A percentile compares a stretch with the other conserved stretches of the same genome.
Conservation (phyloP, 345 rosid genomes). For the Clausena lansium region DNA sequence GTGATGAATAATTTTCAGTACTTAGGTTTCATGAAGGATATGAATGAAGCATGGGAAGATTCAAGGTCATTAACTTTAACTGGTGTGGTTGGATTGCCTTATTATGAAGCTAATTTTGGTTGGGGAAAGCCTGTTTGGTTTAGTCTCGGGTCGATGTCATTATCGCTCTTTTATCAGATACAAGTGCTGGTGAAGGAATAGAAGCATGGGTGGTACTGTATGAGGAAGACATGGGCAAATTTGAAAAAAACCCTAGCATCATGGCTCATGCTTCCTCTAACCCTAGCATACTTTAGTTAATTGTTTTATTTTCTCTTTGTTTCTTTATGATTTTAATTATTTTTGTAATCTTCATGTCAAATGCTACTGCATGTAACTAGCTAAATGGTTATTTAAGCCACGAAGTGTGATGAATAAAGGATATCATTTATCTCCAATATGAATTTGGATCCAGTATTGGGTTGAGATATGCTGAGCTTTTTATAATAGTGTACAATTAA, state of each 20-base stretch:
- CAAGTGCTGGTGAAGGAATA: constrained; percentile 22
- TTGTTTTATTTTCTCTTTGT: too few species aligned
- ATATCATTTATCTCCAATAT: too few species aligned
- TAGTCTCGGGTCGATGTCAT: neutral
- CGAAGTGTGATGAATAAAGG: too few species aligned
- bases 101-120: constrained; percentile 28
- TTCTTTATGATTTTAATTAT: too few species aligned
- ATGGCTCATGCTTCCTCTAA: constrained; percentile 23
- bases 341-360: too few species aligned
- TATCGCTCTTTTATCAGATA: constrained; percentile 7
- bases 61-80: neutral
- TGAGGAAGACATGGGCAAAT: constrained; percentile 19
- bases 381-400: too few species aligned
- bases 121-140: constrained; percentile 32
- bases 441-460: too few species aligned
- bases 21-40: neutral
- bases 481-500: too few species aligned
- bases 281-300: neutral
- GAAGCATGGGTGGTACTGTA: constrained; percentile 25
- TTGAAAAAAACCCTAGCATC: constrained; percentile 14
- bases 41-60: neutral
- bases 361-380: too few species aligned
- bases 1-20: neutral
- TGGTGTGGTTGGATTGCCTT: constrained; percentile 25
- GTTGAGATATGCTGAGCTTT: too few species aligned